Evolutionary conservation across 305 asterid species (phyloP).

Genomic region (Ajuga reptans): DNA sequence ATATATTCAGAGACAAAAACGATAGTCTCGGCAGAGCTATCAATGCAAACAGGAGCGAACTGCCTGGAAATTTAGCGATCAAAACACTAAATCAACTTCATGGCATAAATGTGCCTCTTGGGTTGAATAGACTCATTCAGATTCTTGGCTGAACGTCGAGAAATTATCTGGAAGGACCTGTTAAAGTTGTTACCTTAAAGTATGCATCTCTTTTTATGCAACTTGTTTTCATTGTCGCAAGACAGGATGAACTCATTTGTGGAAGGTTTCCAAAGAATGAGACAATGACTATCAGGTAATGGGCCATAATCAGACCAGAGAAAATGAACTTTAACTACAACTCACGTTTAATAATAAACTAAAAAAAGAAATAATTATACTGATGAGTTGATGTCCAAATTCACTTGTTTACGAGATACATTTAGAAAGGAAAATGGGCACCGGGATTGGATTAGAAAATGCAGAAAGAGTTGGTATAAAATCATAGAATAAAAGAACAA

Average conservation of each 20-base stretch:
- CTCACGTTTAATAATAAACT: not conserved
- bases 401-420: not conserved
- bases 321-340: not conserved
- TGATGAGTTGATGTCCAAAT: not conserved
- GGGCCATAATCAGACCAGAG: not conserved
- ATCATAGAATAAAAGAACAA: not conserved
- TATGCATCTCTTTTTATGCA: too few species aligned
- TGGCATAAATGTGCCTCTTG: not conserved
- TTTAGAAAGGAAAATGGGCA: not conserved
- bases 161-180: not conserved
- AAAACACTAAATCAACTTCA: not conserved
- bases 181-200: not conserved
- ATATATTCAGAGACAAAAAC: not conserved
- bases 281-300: not conserved
- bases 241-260: not conserved
- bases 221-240: not conserved
- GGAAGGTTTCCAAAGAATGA: not conserved
- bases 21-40: not conserved
- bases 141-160: not conserved
- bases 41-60: not conserved
- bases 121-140: not conserved
- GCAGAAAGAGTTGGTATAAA: not conserved
- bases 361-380: not conserved
- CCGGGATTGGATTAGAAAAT: not conserved
- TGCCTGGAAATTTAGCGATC: not conserved